phyloP scores from a whole-genome alignment of 352 stramenopile species.

The Sclerospora graminicola region DNA sequence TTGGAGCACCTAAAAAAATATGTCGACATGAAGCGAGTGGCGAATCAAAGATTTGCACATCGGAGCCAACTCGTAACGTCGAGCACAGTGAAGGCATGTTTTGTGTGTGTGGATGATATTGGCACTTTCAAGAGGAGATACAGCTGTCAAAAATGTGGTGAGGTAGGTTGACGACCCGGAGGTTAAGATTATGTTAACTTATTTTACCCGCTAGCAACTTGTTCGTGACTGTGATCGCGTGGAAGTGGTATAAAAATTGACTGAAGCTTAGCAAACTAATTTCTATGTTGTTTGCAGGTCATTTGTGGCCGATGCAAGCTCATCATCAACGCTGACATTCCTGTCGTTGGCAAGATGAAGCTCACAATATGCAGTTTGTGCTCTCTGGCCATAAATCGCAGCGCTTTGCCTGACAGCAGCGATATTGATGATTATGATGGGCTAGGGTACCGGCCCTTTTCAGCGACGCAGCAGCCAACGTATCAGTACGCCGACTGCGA shows the following conservation, averaged over 20 bases:
- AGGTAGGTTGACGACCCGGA: slow-evolving; percentile 23
- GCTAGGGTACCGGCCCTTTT: slow-evolving; percentile 38
- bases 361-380: slow-evolving; percentile 77
- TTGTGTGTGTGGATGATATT: slow-evolving; percentile 73
- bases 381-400: slow-evolving; percentile 68
- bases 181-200: neutral
- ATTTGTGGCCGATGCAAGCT: slow-evolving; percentile 67
- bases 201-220: too few species aligned
- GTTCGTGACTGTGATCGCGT: neutral
- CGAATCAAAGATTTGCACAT: slow-evolving; percentile 59
- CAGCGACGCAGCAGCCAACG: slow-evolving; percentile 20
- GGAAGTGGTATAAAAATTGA: neutral
- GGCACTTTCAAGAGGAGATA: slow-evolving; percentile 70
- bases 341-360: slow-evolving; percentile 79
- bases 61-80: slow-evolving; percentile 53
- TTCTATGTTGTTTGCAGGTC: slow-evolving; percentile 23
- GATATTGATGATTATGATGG: slow-evolving; percentile 26
- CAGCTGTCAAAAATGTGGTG: slow-evolving; percentile 79
- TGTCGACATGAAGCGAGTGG: slow-evolving; percentile 68
- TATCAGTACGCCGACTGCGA: slow-evolving; percentile 23
- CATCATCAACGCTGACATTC: slow-evolving; percentile 70
- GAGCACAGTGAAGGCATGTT: slow-evolving; percentile 70
- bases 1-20: slow-evolving; percentile 75
- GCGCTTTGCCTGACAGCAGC: slow-evolving; percentile 33
- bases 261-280: neutral